A percentile compares a stretch with the other conserved stretches of the same genome.
These are phyloP conservation scores for Aspergillus nanangensis DNA, from an alignment of 495 filamentous ascomycete species.

Conservation along the genomic window DNA sequence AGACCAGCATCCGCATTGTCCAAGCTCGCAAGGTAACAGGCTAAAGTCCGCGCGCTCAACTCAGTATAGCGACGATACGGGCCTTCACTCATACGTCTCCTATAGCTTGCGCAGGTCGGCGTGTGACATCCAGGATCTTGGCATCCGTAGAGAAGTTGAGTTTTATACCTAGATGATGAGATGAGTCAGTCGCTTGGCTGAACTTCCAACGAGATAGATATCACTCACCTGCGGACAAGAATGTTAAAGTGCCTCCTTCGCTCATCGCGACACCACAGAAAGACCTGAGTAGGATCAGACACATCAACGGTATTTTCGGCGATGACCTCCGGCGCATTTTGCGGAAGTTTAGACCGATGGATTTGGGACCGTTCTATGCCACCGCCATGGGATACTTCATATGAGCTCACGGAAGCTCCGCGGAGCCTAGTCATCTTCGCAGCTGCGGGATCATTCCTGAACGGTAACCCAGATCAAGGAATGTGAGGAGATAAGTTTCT, in stretches of 20 bases:
- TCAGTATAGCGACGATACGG: constrained; percentile 71
- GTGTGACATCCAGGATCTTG: constrained; percentile 64
- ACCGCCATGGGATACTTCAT: constrained; percentile 25
- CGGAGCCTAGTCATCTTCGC: constrained; percentile 43
- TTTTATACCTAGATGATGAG: constrained; percentile 59
- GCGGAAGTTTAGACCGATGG: constrained; percentile 41
- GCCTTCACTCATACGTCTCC: constrained; percentile 58
- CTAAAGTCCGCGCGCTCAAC: constrained; percentile 69
- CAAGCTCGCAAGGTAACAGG: constrained; percentile 71
- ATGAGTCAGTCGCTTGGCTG: constrained; percentile 6
- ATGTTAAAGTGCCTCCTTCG: constrained; percentile 47
- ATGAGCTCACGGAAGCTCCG: constrained; percentile 40
- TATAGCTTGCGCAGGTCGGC: constrained; percentile 75
- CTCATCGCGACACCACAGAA: constrained; percentile 46
- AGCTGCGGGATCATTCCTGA: constrained; percentile 24
- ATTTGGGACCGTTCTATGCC: constrained; percentile 25
- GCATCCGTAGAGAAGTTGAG: constrained; percentile 82
- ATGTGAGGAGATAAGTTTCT: neutral
- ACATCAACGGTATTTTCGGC: constrained; percentile 46
- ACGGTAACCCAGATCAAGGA: neutral
- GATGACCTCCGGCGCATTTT: constrained; percentile 45
- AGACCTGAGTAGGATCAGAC: constrained; percentile 38
- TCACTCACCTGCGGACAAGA: constrained; percentile 47
- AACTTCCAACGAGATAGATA: neutral
- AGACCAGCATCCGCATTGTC: constrained; percentile 72